Base-by-base conservation (phyloP, 257 asterid genomes). In the Capsicum chinense region DNA sequence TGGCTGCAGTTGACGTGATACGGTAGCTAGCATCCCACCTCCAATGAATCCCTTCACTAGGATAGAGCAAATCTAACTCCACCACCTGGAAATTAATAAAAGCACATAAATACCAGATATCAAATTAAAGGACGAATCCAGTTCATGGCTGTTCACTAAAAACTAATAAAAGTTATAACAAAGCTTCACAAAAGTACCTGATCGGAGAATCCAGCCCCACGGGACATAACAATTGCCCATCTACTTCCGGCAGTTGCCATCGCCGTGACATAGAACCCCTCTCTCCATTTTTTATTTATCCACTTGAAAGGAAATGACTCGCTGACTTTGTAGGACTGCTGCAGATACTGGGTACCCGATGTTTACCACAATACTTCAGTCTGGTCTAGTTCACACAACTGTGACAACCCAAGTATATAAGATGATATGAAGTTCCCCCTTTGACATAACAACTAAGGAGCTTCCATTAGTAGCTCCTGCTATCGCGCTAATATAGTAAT, bases 241-340 rank as follows among this genome's bases (percentile, higher is more conserved):
- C 89, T 86, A 69, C 83, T 84, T 63, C 93, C 93, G n/a, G 94
- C 92, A 80, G 97, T 91, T 15, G 95, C 92, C 97, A 93, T 90
- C 57, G 92, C 87, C 7, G 97, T 93, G 16, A 93, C 93, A 89
- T 88, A 83, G 88, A 89, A 90, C 7, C 97, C 97, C 83, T 91
- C 94, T 54, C 87, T 87, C 97, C 97, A 92, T 85, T 92, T 92
- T 78, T 91, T 92, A 73, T 90, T 92, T 85, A 92, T 91, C 97
- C 97, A 93, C 86, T 93, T 93, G 84, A 89, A 93, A n/a, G 97
- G 97, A 86, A 93, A 93, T 15, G 94, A 87, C 69, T 90, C 93
- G 11, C 97, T 90, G 79, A 90, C 93, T 90, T 91, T 91, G 81
- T 93, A 93, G 0, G 97, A 93, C 88, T 93, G 97, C 88, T 93